These are phyloP conservation scores for Akanthomyces muscarius DNA, from an alignment of 2,329 filamentous ascomycete species.

Conservation along the genomic window DNA sequence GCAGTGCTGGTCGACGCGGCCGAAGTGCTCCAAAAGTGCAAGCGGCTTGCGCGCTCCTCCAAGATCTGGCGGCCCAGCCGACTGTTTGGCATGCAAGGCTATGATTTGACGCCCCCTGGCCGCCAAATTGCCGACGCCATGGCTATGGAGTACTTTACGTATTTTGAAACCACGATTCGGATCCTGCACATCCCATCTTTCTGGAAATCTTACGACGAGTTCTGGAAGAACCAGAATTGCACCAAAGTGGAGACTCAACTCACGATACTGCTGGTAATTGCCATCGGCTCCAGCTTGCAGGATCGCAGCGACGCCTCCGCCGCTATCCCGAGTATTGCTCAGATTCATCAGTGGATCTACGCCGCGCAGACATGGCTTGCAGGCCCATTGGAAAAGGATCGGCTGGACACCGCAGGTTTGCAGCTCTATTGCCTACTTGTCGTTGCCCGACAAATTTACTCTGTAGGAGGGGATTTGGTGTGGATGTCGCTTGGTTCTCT, in stretches of 20 bases:
- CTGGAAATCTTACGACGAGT: conserved; percentile 43
- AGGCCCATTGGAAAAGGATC: conserved; percentile 33
- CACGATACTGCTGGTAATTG: conserved; percentile 39
- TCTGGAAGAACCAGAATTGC: conserved; percentile 38
- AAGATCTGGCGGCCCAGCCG: conserved; percentile 34
- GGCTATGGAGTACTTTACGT: conserved; percentile 42
- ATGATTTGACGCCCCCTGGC: conserved; percentile 26
- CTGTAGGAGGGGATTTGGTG: conserved; percentile 36
- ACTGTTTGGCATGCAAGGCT: conserved; percentile 22
- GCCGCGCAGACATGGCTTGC: conserved; percentile 40
- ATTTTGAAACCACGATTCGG: conserved; percentile 47
- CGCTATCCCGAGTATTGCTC: background rate
- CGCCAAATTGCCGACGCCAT: conserved; percentile 37
- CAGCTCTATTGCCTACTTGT: conserved; percentile 39
- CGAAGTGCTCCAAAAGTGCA: conserved; percentile 32
- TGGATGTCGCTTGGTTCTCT: conserved; percentile 41
- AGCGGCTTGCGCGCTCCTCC: conserved; percentile 28
- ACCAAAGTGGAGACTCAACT: conserved; percentile 27
- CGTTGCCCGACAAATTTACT: conserved; percentile 39
- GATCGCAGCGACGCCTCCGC: background rate
- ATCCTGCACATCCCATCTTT: conserved; percentile 53
- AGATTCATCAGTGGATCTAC: conserved; percentile 37
- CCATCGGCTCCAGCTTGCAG: conserved; percentile 32
- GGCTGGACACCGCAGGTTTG: conserved; percentile 30
- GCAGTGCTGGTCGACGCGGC: conserved; percentile 26